These are phyloP conservation scores for Suillus bovinus DNA, from an alignment of 768 basidiomycete species.

Conservation along the genomic window DNA sequence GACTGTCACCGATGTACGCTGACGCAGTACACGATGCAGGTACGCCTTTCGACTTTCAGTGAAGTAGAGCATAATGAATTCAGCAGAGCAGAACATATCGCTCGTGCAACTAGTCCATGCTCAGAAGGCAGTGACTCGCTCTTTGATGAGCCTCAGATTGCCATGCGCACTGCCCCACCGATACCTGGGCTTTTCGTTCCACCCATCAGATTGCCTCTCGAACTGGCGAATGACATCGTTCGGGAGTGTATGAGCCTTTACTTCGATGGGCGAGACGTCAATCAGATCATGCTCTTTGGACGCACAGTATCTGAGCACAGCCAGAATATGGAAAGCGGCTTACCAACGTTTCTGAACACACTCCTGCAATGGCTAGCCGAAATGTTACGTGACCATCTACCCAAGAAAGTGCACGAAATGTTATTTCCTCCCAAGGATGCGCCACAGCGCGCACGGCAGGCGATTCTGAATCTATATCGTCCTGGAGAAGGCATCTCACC, in stretches of 20 bases:
- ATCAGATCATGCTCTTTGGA: slow-evolving; percentile 90
- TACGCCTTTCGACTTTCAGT: neutral
- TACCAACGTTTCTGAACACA: slow-evolving; percentile 56
- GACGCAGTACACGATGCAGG: slow-evolving; percentile 15
- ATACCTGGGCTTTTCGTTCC: slow-evolving; percentile 70
- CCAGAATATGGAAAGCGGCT: slow-evolving; percentile 36
- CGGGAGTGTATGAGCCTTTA: slow-evolving; percentile 57
- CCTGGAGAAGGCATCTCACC: slow-evolving; percentile 89
- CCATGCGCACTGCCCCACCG: slow-evolving; percentile 44
- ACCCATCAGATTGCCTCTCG: slow-evolving; percentile 46
- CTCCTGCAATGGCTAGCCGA: slow-evolving; percentile 53
- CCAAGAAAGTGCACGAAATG: slow-evolving; percentile 48
- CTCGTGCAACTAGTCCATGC: neutral
- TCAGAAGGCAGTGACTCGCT: slow-evolving; percentile 29
- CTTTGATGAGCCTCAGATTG: slow-evolving; percentile 45
- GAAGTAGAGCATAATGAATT: neutral
- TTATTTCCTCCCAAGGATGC: slow-evolving; percentile 53
- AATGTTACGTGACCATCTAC: slow-evolving; percentile 51
- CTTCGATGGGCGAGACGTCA: slow-evolving; percentile 50
- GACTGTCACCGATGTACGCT: slow-evolving; percentile 22
- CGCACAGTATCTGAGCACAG: slow-evolving; percentile 32
- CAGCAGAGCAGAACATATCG: neutral
- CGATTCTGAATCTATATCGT: slow-evolving; percentile 85
- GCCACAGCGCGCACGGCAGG: slow-evolving; percentile 65
- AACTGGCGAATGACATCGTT: slow-evolving; percentile 50